Percentiles rank a stretch among this genome's conserved stretches.
Conservation (phyloP, 768 basidiomycete genomes). For the Podaxis sp. region DNA sequence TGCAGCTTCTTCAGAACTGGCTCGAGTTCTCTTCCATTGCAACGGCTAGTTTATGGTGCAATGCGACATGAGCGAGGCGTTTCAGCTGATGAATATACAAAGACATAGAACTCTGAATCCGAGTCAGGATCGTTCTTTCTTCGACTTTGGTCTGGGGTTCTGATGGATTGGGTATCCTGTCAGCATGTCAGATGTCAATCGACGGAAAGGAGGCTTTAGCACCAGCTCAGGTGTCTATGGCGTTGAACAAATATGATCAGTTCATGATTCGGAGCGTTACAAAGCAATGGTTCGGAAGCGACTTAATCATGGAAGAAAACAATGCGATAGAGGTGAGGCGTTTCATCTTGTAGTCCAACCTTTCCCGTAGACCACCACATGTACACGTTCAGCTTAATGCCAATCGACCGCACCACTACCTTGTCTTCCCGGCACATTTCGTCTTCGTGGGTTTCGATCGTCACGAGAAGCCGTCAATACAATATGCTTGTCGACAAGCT, state of each 20-base stretch:
- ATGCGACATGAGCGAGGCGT: slow-evolving; percentile 9
- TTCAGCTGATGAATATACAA: not conserved
- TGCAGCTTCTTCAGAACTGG: not conserved
- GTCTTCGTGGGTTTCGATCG: slow-evolving; percentile 55
- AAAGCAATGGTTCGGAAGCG: not conserved
- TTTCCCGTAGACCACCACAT: slow-evolving; percentile 19
- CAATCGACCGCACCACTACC: slow-evolving; percentile 48
- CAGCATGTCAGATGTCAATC: not conserved
- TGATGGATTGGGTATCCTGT: not conserved
- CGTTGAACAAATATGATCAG: not conserved
- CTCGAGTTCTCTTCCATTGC: not conserved
- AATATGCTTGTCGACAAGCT: slow-evolving; percentile 83
- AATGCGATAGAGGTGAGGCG: slow-evolving; percentile 15
- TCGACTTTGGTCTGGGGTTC: not conserved
- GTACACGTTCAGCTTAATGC: slow-evolving; percentile 43
- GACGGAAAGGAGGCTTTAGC: not conserved
- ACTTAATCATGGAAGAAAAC: slow-evolving; percentile 1
- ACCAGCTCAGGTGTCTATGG: not conserved
- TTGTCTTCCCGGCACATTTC: slow-evolving; percentile 44
- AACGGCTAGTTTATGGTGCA: slow-evolving; percentile 1
- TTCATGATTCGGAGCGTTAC: not conserved
- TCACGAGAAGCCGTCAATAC: slow-evolving; percentile 56
- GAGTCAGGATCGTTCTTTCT: not conserved
- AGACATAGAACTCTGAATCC: not conserved
- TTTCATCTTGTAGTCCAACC: slow-evolving; percentile 3